Conservation (phyloP, 306 rosid species). For the Pyrus communis region DNA sequence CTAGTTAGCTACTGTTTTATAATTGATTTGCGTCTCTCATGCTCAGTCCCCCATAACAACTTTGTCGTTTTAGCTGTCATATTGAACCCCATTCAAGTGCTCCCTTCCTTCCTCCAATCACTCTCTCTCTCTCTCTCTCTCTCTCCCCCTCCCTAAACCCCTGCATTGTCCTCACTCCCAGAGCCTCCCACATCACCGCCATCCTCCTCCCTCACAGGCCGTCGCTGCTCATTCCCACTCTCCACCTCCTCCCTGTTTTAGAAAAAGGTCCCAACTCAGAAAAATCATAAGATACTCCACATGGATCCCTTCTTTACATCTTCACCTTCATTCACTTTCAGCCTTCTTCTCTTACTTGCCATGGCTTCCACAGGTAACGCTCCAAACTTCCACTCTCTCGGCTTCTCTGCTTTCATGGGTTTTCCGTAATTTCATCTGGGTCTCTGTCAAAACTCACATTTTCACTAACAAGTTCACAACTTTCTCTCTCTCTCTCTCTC, state of each 20-base stretch:
- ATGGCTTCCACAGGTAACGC: constrained; percentile 35
- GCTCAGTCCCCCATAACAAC: background rate
- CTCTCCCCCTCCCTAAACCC: background rate
- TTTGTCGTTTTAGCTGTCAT: background rate
- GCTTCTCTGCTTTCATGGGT: background rate
- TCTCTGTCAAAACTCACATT: background rate
- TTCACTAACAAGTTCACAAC: background rate
- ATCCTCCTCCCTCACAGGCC: background rate
- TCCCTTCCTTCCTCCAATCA: background rate
- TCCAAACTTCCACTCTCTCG: background rate
- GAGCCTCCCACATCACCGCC: background rate
- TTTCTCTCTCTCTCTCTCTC: background rate
- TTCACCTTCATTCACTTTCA: constrained; percentile 18
- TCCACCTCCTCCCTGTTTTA: background rate
- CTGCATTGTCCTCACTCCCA: background rate
- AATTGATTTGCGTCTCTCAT: background rate
- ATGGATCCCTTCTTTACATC: constrained; percentile 27
- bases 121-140: background rate
- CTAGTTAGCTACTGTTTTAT: background rate
- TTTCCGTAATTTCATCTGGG: background rate
- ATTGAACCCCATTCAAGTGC: background rate
- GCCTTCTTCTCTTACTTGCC: constrained; percentile 24
- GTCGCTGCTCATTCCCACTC: background rate
- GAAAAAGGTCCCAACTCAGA: background rate
- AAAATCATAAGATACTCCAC: background rate